Evolutionary conservation across 129 eudicot species (phyloP), one percentile per base, ranked within the genome.

Genomic region (Gnaphalium uliginosum): DNA sequence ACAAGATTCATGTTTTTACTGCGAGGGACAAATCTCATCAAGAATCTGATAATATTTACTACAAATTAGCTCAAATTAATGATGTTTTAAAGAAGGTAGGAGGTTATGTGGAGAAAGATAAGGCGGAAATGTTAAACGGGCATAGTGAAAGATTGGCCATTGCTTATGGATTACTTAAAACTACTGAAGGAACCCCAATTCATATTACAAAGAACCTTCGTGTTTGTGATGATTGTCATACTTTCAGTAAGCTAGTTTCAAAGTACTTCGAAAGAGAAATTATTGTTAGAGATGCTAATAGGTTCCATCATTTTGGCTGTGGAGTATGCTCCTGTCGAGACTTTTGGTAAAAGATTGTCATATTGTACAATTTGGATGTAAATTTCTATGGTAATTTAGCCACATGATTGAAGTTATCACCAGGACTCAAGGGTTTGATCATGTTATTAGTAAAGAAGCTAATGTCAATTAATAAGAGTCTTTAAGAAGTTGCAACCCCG

Each of bases 291-390:
- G 98, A 92, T 83, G 96, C 96, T 57, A 92, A 83, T 43, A 81
- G 98, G 71, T 92, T 92, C 33, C 98, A 92, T 85, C 98, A 83
- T 82, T 92, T 92, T 78, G 83, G 79, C 18, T 79, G 63, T 74
- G 98, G 98, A 27, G 79, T 80, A 24, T 92, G 98, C 80, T 92
- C 98, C 21, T 92, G 98, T 85, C 83, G 87, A 51, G 90, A 89
- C 79, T 87, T 89, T 69, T 92, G 68, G 68, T 29, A 61, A 22
- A 54, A 41, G 13, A 60, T 39, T 65, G 51, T 2, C 11, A 37
- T 33, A 18, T 19, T 37, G 0, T 59, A 27, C 66, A 53, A 30
- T 37, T 54, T 18, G 22, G 68, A 35, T 66, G 74, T 56, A 23
- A 23, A 35, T 10, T 35, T 10, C 6, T 33, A 64, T 61, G 51